These are phyloP conservation scores for Dalechampia spathulata DNA, from an alignment of 441 rosid species.

Conservation along the genomic window DNA sequence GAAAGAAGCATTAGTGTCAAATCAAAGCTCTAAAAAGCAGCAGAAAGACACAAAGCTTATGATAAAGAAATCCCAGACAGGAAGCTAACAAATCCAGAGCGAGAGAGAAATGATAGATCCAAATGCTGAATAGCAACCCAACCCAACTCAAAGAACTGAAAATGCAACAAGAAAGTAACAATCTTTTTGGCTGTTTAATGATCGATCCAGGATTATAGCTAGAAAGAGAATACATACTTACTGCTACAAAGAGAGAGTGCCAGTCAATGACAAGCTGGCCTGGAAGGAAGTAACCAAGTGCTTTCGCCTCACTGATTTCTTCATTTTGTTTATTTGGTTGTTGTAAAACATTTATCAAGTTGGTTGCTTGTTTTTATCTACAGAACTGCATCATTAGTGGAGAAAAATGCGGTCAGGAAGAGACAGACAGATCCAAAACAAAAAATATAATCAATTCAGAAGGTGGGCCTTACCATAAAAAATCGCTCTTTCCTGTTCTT, in stretches of 20 bases:
- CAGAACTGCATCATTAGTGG: no score
- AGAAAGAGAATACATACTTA: background rate
- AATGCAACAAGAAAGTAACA: slow-evolving; percentile 10
- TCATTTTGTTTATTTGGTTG: no score
- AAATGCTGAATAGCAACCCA: slow-evolving; percentile 7
- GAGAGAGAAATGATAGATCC: slow-evolving; percentile 8
- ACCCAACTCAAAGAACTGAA: slow-evolving; percentile 12
- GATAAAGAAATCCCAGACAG: slow-evolving; percentile 5
- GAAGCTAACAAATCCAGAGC: slow-evolving; percentile 4
- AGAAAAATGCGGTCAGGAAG: no score
- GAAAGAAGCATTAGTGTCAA: slow-evolving; percentile 10
- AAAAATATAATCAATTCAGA: no score
- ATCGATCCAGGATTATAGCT: background rate
- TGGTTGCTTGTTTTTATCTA: no score
- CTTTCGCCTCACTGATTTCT: slow-evolving; percentile 17
- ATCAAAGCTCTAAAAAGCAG: slow-evolving; percentile 10
- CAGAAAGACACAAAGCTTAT: background rate
- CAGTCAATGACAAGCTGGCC: slow-evolving; percentile 43
- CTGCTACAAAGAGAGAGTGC: slow-evolving; percentile 16
- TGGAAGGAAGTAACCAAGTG: slow-evolving; percentile 19
- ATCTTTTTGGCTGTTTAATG: background rate
- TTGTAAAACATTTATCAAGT: no score
- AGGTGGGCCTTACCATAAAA: no score
- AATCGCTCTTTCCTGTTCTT: no score
- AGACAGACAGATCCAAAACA: no score